Percentiles rank a stretch among this genome's conserved stretches.
phyloP scores from a whole-genome alignment of 2,329 filamentous ascomycete species.

The Aspergillus tanneri region DNA sequence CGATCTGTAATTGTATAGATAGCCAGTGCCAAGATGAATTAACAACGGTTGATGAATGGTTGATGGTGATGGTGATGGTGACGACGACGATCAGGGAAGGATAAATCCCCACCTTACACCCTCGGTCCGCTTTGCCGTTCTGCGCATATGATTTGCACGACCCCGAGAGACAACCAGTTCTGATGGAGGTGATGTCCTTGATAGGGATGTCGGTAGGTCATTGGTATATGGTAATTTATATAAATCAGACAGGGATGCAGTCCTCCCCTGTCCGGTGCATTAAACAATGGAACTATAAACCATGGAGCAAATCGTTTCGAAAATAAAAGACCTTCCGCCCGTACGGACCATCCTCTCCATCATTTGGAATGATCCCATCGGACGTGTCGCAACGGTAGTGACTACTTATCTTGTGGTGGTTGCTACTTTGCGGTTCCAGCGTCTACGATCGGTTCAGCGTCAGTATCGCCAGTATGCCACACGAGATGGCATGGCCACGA shows the following conservation, averaged over 20 bases:
- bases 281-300: neutral
- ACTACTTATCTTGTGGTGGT: conserved; percentile 24
- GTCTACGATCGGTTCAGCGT: conserved; percentile 36
- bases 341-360: conserved; percentile 1
- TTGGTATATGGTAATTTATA: no score
- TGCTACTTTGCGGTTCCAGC: conserved; percentile 28
- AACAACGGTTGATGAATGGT: neutral
- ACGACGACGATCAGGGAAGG: neutral
- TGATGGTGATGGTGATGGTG: neutral
- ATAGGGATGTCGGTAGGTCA: neutral
- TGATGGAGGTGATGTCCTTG: neutral
- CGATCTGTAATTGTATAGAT: neutral
- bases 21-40: neutral
- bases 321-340: conserved; percentile 8
- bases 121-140: conserved; percentile 2
- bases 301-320: conserved; percentile 10
- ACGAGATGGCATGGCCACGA: conserved; percentile 45
- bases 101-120: neutral
- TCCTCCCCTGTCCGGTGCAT: neutral
- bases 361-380: conserved; percentile 6
- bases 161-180: neutral
- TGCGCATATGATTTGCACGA: conserved; percentile 2
- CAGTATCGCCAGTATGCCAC: conserved; percentile 44
- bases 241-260: no score
- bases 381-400: conserved; percentile 7